phyloP scores from a whole-genome alignment of 495 filamentous ascomycete species.

The Articulospora tetracladia region DNA sequence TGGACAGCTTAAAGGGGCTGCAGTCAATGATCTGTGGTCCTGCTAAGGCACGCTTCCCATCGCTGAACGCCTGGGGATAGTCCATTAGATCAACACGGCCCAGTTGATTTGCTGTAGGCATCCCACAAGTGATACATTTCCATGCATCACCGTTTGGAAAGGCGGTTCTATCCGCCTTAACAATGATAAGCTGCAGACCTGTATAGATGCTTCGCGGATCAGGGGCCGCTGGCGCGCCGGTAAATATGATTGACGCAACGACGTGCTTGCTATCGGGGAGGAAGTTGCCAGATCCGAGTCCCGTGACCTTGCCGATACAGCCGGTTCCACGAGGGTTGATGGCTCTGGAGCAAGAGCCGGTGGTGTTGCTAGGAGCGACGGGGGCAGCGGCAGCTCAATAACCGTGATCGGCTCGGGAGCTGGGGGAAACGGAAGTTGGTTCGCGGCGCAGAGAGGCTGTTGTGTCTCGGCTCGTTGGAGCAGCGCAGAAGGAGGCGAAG shows the following conservation, averaged over 20 bases:
- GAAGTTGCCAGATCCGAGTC: slow-evolving; percentile 23
- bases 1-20: slow-evolving; percentile 13
- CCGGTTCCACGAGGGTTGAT: slow-evolving; percentile 20
- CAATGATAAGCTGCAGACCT: slow-evolving; percentile 21
- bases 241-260: slow-evolving; percentile 22
- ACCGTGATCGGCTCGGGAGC: slow-evolving; percentile 20
- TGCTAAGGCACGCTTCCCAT: slow-evolving; percentile 22
- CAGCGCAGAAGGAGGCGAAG: no score
- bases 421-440: slow-evolving; percentile 4
- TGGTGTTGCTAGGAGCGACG: slow-evolving; percentile 1
- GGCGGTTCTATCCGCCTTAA: slow-evolving; percentile 22
- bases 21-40: slow-evolving; percentile 24
- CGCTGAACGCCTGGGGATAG: slow-evolving; percentile 28
- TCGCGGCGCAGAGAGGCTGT: neutral
- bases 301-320: slow-evolving; percentile 15
- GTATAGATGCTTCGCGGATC: slow-evolving; percentile 19
- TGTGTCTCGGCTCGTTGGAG: neutral
- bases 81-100: slow-evolving; percentile 6
- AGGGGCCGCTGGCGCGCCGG: slow-evolving; percentile 17
- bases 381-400: slow-evolving; percentile 21
- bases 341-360: slow-evolving; percentile 11
- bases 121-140: slow-evolving; percentile 28
- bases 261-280: slow-evolving; percentile 26
- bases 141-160: slow-evolving; percentile 26
- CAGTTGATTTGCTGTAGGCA: slow-evolving; percentile 17